phyloP scores from a whole-genome alignment of 2,329 filamentous ascomycete genomes.

The Beauveria sp. region DNA sequence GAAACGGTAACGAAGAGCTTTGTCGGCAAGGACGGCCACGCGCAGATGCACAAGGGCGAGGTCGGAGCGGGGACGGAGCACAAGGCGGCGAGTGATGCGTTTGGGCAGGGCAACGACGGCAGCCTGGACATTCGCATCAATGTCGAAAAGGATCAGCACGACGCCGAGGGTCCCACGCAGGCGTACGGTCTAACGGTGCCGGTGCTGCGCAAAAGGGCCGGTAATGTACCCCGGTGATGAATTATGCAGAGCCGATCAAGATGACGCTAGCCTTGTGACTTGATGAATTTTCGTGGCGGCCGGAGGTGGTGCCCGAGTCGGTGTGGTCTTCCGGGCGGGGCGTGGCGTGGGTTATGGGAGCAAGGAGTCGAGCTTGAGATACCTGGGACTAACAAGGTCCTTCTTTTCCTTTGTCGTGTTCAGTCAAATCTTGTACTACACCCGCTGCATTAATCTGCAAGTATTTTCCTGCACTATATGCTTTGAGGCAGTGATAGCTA shows the following conservation, averaged over 20 bases:
- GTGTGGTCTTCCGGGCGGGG: slow-evolving; percentile 1
- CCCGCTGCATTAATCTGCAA: not conserved
- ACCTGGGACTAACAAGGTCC: not conserved
- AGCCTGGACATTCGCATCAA: slow-evolving; percentile 76
- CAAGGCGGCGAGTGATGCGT: slow-evolving; percentile 54
- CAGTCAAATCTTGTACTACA: not conserved
- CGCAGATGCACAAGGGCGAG: slow-evolving; percentile 69
- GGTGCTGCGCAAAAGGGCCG: slow-evolving; percentile 34
- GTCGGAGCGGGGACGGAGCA: slow-evolving; percentile 70
- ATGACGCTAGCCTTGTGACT: slow-evolving; percentile 1
- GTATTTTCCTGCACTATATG: not conserved
- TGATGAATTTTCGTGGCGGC: not conserved
- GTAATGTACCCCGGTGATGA: not conserved
- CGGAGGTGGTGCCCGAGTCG: slow-evolving; percentile 6
- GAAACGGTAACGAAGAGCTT: slow-evolving; percentile 22
- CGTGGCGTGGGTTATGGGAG: not conserved
- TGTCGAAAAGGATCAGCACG: slow-evolving; percentile 78
- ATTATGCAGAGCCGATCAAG: not conserved
- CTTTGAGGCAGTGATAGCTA: too few species aligned
- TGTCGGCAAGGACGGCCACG: slow-evolving; percentile 55
- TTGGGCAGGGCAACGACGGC: slow-evolving; percentile 50
- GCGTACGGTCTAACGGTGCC: slow-evolving; percentile 86
- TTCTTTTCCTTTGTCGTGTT: not conserved
- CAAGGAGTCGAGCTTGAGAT: not conserved
- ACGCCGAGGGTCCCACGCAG: slow-evolving; percentile 66